phyloP scores from a whole-genome alignment of 768 basidiomycete genomes.

The Cantharellus cinnabarinus region DNA sequence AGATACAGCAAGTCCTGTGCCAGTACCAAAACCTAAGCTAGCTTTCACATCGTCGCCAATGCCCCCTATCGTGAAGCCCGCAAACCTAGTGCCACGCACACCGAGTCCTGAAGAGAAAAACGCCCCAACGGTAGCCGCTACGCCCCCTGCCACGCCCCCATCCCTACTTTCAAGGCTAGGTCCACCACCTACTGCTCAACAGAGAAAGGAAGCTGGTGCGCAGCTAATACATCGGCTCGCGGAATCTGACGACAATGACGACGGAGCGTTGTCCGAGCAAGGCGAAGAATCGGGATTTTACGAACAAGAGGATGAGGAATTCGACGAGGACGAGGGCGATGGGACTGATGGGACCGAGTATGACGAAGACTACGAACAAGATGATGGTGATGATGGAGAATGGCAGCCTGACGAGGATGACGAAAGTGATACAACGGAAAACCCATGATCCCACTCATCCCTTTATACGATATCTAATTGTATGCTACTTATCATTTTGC shows the following conservation, averaged over 20 bases:
- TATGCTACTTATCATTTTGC: not conserved
- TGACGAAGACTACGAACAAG: not conserved
- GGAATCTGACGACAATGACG: constrained; percentile 4
- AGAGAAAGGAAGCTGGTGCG: too few relatives aligned
- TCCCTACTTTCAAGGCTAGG: not conserved
- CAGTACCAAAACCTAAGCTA: too few relatives aligned
- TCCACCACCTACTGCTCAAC: not conserved
- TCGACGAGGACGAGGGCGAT: not conserved
- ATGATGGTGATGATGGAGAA: not conserved
- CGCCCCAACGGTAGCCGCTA: not conserved
- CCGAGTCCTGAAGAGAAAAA: too few relatives aligned
- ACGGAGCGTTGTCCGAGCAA: not conserved
- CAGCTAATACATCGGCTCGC: not conserved
- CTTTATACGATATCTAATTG: not conserved
- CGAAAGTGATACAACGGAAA: not conserved
- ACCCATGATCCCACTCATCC: not conserved
- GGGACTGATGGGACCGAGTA: not conserved
- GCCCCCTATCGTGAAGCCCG: too few relatives aligned
- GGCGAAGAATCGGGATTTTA: not conserved
- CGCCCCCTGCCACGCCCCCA: not conserved
- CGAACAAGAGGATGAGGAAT: not conserved
- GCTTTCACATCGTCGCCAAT: too few relatives aligned
- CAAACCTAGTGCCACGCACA: too few relatives aligned
- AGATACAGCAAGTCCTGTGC: too few relatives aligned
- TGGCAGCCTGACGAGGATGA: not conserved